Evolutionary conservation across 148 eudicot genomes (phyloP), one percentile per base, ranked within the genome.

Genomic region (Chenopodium formosanum): DNA sequence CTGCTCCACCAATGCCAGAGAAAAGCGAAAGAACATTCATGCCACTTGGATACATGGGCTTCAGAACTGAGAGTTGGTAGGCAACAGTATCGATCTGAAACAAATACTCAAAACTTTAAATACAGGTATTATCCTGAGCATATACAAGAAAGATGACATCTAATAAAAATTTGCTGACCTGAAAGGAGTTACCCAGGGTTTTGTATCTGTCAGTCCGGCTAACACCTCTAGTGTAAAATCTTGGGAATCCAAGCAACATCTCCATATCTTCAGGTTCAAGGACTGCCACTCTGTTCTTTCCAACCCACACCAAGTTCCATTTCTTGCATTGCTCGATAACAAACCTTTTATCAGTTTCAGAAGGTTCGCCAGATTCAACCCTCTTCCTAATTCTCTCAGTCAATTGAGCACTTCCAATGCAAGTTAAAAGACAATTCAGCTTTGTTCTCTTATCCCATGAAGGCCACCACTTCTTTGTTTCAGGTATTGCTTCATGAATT

Each of bases 1-100:
- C 89, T 16, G 89, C 91, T 10, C 91, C 88, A 9, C 91, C 91
- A 46, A 89, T 89, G 9, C 89, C 91, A 10, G 91, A 86, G 83
- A 89, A 89, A 9, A 89, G 87, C 7, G 91, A 89, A 3, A 85
- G 81, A 13, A 89, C 78, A 32, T 78, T 88, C n/a, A 89, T 89
- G 20, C 91, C 89, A 8, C 32, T 10, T 0, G 86, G 91, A 34
- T 63, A 86, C 62, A 86, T 4, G 9, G 81, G 70, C 58, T 83
- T 89, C 62, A 89, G 60, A 8, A 85, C 89, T 0, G 86, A 84
- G 2, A 84, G 83, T 17, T 84, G 86, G 71, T 84, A 84, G 22
- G 86, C 86, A 76, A 80, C 80, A 6, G 86, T 84, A 56, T 80
- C 80, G n/a, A 84, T 46, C 86, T 84, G 71, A 29, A 50, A 40